Conservation (phyloP, 176 grass and related monocot species). For the Bothriochloa decipiens region DNA sequence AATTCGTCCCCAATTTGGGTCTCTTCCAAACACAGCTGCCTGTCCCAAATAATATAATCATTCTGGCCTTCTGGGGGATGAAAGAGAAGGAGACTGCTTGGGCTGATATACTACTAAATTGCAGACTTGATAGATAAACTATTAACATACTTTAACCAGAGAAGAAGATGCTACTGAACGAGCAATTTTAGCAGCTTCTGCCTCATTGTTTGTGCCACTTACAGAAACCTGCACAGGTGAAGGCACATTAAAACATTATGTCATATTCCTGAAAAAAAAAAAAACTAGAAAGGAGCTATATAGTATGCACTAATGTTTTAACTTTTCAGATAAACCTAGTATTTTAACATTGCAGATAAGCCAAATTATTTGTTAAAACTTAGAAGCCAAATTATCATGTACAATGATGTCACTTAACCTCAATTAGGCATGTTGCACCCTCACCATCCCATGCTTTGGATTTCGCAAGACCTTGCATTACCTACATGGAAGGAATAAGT, state of each 20-base stretch:
- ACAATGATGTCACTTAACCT: slow-evolving; percentile 58
- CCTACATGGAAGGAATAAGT: slow-evolving; percentile 53
- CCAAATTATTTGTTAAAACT: background rate
- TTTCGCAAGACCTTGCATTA: slow-evolving; percentile 99
- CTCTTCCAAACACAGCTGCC: slow-evolving; percentile 95
- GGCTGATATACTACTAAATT: slow-evolving; percentile 8
- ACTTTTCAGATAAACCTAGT: background rate
- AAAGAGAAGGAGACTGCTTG: slow-evolving; percentile 25
- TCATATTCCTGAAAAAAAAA: background rate
- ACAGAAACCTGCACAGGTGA: slow-evolving; percentile 66
- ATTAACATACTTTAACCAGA: slow-evolving; percentile 79
- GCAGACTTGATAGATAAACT: slow-evolving; percentile 24
- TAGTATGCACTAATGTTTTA: background rate
- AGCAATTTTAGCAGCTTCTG: slow-evolving; percentile 81
- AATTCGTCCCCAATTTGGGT: slow-evolving; percentile 98
- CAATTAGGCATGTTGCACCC: slow-evolving; percentile 95
- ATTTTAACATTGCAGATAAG: background rate
- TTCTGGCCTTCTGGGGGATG: slow-evolving; percentile 20
- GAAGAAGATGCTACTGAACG: slow-evolving; percentile 95
- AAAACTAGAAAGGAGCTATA: background rate
- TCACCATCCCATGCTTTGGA: slow-evolving; percentile 98
- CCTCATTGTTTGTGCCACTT: slow-evolving; percentile 70
- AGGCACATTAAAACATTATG: slow-evolving; percentile 27
- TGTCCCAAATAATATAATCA: slow-evolving; percentile 40
- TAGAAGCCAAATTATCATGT: background rate